Evolutionary conservation across 208 protist species (phyloP).

Genomic region (Trypanosoma cruzi): DNA sequence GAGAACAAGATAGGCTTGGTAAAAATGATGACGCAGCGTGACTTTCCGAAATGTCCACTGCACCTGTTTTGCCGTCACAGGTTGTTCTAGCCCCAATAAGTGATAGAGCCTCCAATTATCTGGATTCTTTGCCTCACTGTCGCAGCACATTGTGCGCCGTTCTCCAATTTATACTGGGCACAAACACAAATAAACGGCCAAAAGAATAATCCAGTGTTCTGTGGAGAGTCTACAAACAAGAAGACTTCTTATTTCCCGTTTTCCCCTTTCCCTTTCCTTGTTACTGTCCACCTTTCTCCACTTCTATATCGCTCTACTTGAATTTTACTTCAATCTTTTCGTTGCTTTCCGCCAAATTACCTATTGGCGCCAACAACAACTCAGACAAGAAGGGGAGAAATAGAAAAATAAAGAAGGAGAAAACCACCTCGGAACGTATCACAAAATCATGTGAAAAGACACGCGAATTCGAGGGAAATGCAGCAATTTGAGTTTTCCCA

Average conservation of each 20-base stretch:
- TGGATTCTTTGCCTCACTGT: constrained; percentile 13
- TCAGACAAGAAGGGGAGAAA: constrained; percentile 15
- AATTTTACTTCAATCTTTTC: constrained; percentile 3
- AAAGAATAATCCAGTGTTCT: background rate
- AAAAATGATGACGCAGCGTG: constrained; percentile 87
- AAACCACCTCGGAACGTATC: constrained; percentile 1
- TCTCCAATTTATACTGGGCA: background rate
- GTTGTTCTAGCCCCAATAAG: constrained; percentile 73
- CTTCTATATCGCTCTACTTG: background rate
- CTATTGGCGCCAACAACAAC: background rate
- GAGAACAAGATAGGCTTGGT: constrained; percentile 84
- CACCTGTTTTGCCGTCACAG: constrained; percentile 73
- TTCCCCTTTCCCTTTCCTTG: constrained; percentile 3
- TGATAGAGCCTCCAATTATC: constrained; percentile 86
- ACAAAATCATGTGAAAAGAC: too few species aligned
- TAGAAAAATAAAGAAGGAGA: constrained; percentile 16
- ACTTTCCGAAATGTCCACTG: constrained; percentile 88
- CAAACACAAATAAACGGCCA: background rate
- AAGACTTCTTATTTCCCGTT: constrained; percentile 1
- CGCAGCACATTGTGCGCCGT: constrained; percentile 16
- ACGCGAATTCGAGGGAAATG: too few species aligned
- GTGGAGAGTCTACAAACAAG: background rate
- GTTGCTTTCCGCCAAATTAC: background rate
- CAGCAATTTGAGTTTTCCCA: too few species aligned
- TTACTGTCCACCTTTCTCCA: background rate